Percentiles rank a stretch among this genome's conserved stretches.
Conservation (phyloP, 345 rosid species). For the Rhodamnia argentea region DNA sequence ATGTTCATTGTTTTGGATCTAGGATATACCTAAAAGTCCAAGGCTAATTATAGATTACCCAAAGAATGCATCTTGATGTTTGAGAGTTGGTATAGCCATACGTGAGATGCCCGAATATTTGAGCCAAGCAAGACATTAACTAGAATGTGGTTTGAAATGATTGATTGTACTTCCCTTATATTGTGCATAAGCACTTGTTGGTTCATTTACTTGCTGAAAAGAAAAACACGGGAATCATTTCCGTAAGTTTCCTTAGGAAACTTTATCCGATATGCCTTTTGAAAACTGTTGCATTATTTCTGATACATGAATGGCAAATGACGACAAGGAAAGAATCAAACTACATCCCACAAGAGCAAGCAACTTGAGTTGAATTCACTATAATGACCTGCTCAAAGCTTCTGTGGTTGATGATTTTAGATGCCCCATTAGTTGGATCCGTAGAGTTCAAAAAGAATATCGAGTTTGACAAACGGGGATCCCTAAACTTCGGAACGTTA, state of each 20-base stretch:
- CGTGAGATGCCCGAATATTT: too few species aligned
- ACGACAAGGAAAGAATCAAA: background rate
- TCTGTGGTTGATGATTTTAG: background rate
- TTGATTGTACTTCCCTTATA: too few species aligned
- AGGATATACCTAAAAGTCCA: too few species aligned
- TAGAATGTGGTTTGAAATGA: too few species aligned
- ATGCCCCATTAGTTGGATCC: too few species aligned
- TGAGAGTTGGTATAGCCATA: too few species aligned
- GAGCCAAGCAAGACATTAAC: too few species aligned
- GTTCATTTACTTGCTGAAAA: background rate
- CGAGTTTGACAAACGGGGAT: background rate
- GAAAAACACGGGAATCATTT: background rate
- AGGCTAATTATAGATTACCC: too few species aligned
- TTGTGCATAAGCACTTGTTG: background rate
- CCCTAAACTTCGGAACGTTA: too few species aligned
- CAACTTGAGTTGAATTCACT: background rate
- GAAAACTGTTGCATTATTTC: background rate
- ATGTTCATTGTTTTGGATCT: too few species aligned
- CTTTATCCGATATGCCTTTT: background rate
- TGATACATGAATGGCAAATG: background rate
- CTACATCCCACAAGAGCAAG: background rate
- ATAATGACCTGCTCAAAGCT: background rate
- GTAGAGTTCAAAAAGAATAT: background rate
- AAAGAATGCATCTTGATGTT: background rate
- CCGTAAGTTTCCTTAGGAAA: background rate